Base-by-base conservation (phyloP, 345 rosid species). In the Anacardium occidentale region DNA sequence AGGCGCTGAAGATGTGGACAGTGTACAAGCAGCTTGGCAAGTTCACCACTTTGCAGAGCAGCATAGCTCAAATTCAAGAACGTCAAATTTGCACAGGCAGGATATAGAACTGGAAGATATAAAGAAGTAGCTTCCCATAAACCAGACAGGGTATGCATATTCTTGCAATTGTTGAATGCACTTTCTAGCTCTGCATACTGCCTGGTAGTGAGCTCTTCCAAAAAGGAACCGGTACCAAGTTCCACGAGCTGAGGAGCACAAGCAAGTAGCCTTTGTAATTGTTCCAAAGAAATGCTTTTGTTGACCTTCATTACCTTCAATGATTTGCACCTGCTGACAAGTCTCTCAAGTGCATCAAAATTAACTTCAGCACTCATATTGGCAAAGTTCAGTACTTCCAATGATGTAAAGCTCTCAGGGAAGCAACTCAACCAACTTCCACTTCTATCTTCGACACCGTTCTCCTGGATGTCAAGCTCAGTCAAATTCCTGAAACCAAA, bases 391-490 rank as follows among this genome's bases (percentile, higher is more conserved):
- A 89, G 68, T 12, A 78, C 85, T 80, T 87, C 94, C 82, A 89
- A 66, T 40, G 87, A 78, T 1, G 83, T 75, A 78, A 85, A 85
- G 72, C 56, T 83, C 11, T 85, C 90, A 10, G 94, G 90, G 75
- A 89, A 89, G 71, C 85, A 87, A 69, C 84, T 76, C 82, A 89
- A 73, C 93, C 93, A 89, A 66, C 74, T 76, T 34, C 87, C 91
- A 34, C 79, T 85, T 62, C 21, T 72, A 70, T 89, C 91, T 61
- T 84, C 87, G 48, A 89, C 72, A 64, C 80, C 93, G 58, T 85
- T 87, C 88, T 87, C 91, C 18, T 82, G 91, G 64, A 89, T 80
- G 68, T 89, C 93, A 37, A 89, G 88, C 80, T 85, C 88, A 7
- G 82, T 89, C 86, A 89, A 79, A 67, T 78, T 82, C 86, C 93